Evolutionary conservation across 192 early-diverging fungal genomes (phyloP).

Genomic region (Podila verticillata): DNA sequence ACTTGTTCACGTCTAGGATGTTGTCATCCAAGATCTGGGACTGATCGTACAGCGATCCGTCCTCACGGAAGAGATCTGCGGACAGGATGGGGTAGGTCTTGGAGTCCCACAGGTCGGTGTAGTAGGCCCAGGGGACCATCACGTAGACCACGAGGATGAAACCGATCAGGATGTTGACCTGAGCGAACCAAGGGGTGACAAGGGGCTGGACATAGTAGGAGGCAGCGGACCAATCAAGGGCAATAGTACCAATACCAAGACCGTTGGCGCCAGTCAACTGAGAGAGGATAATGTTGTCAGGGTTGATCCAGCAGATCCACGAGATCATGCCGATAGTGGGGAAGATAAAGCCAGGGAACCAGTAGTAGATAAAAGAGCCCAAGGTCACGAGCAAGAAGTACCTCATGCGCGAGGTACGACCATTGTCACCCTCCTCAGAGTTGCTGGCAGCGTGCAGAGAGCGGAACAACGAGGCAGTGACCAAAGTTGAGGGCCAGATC

Average conservation of each 20-base stretch:
- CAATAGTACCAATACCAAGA: constrained; percentile 58
- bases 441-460: constrained; percentile 64
- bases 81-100: constrained; percentile 43
- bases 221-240: constrained; percentile 66
- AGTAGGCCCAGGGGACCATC: constrained; percentile 56
- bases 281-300: constrained; percentile 40
- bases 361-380: constrained; percentile 60
- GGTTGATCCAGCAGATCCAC: constrained; percentile 58
- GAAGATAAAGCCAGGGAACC: constrained; percentile 63
- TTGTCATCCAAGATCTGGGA: background rate
- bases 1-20: constrained; percentile 29
- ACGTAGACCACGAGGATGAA: constrained; percentile 61
- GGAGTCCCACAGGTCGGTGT: constrained; percentile 55
- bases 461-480: constrained; percentile 76
- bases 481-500: constrained; percentile 82
- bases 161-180: constrained; percentile 54
- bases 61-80: no score
- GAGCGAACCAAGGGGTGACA: constrained; percentile 52
- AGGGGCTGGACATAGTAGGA: constrained; percentile 30
- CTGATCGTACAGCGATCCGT: no score
- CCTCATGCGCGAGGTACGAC: constrained; percentile 54
- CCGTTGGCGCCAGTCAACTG: constrained; percentile 56
- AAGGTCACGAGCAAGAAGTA: constrained; percentile 64
- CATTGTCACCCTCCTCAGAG: constrained; percentile 5
- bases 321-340: constrained; percentile 51